Base-by-base conservation (phyloP, 1,284 basidiomycete genomes). In the Trichosporon sp. region DNA sequence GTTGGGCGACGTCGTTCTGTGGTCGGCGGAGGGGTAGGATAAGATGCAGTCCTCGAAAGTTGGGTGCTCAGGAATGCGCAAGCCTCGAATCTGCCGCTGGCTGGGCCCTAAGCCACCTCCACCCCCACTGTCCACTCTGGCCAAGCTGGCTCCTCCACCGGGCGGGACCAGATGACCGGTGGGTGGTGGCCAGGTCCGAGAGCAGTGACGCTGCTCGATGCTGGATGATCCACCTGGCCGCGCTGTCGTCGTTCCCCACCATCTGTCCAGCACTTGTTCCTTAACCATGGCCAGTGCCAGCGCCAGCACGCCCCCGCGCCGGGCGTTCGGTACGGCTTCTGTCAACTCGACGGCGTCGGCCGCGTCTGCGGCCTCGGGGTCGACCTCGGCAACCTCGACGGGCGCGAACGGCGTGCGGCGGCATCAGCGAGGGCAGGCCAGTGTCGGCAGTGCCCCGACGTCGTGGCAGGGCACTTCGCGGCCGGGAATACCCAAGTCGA, bases 281-380 rank as follows among this genome's bases (percentile, higher is more conserved):
- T 47, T 21, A 31, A 60, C 29, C 56, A 60, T 60, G 56, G 56
- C 56, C 31, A 60, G 27, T 60, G 29, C 56, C 64, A 51, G 29
- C 64, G 32, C 64, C 32, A 56, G 64, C 64, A 53, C 63, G 25
- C 63, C 63, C 25, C 63, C 63, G 42, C 63, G 64, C 21, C 64
- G 64, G 23, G 51, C 64, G 5, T 65, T 65, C 25, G 64, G 64
- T 8, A 38, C 64, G 29, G 34, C 62, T 25, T 29, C 38, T 5
- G 38, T 47, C 5, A 64, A 47, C 42, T 51, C 38, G 35, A 29
- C 62, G 25, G 35, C 62, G 35, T 27, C 64, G 11, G 42, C 44
- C 11, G 47, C 47, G 8, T 51, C 47, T 2, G 47, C 47, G 11
- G 47, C 21, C 21, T 51, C 47, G 6, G 9, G 8, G 1, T 51